A percentile compares a stretch with the other conserved stretches of the same genome.
These are phyloP conservation scores for Colletotrichum graminicola DNA, from an alignment of 2,329 filamentous ascomycete species.

Conservation along the genomic window DNA sequence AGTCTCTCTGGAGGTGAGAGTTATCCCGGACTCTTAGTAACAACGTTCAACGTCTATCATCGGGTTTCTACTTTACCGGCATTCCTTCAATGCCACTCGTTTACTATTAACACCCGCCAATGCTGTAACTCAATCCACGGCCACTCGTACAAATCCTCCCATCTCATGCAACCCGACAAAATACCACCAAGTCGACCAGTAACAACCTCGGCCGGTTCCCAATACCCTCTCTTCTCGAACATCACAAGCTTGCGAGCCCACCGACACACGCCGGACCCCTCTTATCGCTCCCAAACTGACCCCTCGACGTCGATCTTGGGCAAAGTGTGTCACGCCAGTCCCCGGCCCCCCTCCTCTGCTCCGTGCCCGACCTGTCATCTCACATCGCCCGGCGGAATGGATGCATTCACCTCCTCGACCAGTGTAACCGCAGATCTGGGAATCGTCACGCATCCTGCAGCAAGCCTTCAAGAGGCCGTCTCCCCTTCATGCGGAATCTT, in stretches of 20 bases:
- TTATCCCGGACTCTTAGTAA: background rate
- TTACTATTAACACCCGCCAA: background rate
- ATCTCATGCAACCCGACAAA: background rate
- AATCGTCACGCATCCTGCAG: background rate
- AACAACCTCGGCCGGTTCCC: background rate
- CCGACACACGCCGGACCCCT: background rate
- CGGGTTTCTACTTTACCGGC: too few relatives aligned
- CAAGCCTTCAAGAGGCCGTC: background rate
- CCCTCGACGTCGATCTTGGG: conserved; percentile 37
- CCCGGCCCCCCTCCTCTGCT: background rate
- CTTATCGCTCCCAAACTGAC: conserved; percentile 27
- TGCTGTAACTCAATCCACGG: background rate
- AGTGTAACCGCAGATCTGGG: conserved; percentile 1
- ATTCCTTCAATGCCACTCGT: background rate
- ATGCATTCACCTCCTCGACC: background rate
- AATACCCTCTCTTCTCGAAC: background rate
- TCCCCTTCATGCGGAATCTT: background rate
- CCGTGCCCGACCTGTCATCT: background rate
- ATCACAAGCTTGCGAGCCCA: background rate
- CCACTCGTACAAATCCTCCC: background rate
- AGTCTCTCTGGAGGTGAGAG: background rate
- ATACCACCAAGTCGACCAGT: background rate
- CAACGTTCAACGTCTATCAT: too few relatives aligned
- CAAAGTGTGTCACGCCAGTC: conserved; percentile 22
- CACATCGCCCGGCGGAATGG: background rate